A percentile compares a stretch with the other conserved stretches of the same genome.
phyloP scores from a whole-genome alignment of 2,329 filamentous ascomycete species.

The Aspergillus fumigatus region DNA sequence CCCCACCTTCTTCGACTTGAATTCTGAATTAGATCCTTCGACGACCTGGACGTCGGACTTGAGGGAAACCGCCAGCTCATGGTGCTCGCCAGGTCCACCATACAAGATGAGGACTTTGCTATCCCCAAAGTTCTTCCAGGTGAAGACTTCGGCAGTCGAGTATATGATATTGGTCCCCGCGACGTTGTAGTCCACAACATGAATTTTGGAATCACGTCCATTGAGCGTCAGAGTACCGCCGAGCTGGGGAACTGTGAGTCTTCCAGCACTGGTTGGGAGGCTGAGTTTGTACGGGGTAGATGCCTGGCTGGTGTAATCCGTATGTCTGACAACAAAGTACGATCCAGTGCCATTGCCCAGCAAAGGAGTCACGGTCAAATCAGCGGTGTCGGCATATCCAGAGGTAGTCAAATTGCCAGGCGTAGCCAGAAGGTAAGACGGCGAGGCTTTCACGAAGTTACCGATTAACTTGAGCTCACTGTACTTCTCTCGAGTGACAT shows the following conservation, averaged over 20 bases:
- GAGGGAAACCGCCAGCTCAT: constrained; percentile 37
- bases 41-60: constrained; percentile 24
- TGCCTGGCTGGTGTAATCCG: constrained; percentile 56
- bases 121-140: constrained; percentile 55
- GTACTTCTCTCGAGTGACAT: constrained; percentile 69
- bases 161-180: constrained; percentile 39
- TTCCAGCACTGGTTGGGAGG: constrained; percentile 43
- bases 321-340: constrained; percentile 62
- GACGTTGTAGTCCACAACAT: constrained; percentile 40
- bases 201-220: constrained; percentile 43
- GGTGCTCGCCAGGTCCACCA: constrained; percentile 36
- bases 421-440: constrained; percentile 60
- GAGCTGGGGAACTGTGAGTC: constrained; percentile 39
- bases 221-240: constrained; percentile 35
- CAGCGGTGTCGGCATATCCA: constrained; percentile 50
- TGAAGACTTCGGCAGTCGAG: constrained; percentile 43
- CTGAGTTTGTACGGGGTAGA: constrained; percentile 61
- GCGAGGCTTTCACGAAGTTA: constrained; percentile 69
- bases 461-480: constrained; percentile 72
- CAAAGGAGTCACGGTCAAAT: constrained; percentile 59
- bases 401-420: constrained; percentile 43
- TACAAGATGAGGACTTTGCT: constrained; percentile 47
- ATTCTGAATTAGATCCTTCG: constrained; percentile 28
- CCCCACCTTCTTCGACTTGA: constrained; percentile 26
- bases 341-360: constrained; percentile 49